A percentile compares a stretch with the other conserved stretches of the same genome.
Conservation (phyloP, 2,329 filamentous ascomycete species). For the Fusarium sp. region DNA sequence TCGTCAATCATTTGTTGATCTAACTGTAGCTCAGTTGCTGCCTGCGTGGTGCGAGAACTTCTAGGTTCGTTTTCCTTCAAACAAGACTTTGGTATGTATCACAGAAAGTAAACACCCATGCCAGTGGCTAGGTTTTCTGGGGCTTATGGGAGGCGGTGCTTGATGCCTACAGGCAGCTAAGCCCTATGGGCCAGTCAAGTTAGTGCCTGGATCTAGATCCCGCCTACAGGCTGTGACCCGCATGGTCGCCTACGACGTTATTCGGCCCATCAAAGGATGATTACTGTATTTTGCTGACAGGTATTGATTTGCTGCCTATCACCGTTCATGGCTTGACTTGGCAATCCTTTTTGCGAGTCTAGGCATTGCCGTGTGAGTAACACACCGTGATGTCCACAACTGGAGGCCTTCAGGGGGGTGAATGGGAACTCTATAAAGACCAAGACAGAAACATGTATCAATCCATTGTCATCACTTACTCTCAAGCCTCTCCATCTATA, state of each 20-base stretch:
- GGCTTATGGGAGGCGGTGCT: background rate
- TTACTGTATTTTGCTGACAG: too few relatives aligned
- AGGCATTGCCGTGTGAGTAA: slow-evolving; percentile 36
- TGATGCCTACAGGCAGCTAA: slow-evolving; percentile 14
- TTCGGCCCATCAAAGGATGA: slow-evolving; percentile 3
- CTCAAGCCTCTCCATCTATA: background rate
- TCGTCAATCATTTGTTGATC: background rate
- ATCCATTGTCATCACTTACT: background rate
- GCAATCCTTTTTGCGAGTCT: background rate
- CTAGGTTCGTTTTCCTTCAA: background rate
- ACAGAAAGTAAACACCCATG: background rate
- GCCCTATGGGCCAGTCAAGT: slow-evolving; percentile 17
- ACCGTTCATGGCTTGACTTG: background rate
- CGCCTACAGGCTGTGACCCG: slow-evolving; percentile 21
- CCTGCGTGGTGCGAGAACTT: background rate
- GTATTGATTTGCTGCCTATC: background rate
- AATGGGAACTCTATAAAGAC: slow-evolving; percentile 24
- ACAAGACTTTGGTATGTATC: slow-evolving; percentile 5
- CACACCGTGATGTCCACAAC: slow-evolving; percentile 16
- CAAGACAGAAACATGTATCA: background rate
- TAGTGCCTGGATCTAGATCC: slow-evolving; percentile 26
- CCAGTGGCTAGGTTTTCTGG: background rate
- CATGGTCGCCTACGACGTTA: background rate
- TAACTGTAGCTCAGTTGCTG: background rate
- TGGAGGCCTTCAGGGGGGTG: background rate